Evolutionary conservation across 2,329 filamentous ascomycete genomes (phyloP), one percentile per base, ranked within the genome.

Genomic region (Cladosporium oxysporum): DNA sequence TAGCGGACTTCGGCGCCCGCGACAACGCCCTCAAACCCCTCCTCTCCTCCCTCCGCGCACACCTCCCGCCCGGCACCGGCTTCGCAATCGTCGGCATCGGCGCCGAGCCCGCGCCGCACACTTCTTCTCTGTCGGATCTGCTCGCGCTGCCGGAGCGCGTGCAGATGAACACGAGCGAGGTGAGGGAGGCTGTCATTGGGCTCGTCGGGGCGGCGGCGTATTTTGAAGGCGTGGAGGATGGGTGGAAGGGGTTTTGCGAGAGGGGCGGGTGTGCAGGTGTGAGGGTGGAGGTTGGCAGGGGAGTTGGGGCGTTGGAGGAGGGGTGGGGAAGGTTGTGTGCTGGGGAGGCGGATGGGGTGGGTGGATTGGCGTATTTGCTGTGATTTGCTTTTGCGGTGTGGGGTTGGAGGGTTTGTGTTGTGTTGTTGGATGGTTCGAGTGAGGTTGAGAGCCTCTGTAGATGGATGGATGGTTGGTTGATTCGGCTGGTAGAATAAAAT

Each of bases 141-240:
- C 16, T 62, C 8, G 18, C 35, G 3, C 37, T 69, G 37, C 33
- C 61, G 14, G 62, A 68, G 31, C 44, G 70, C 1, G 53, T 64
- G 16, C 70, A 70, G 62, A 71, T 71, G 69, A 70, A 70, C 29
- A 69, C 68, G 3, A 66, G 66, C 3, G 60, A 65, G 2, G 61
- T 69, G 12, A 35, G 58, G n/a, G 70, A 70, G 14, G 59, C 33
- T 26, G 63, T 62, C 1, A 23, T 69, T 2, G 64, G 59, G 16
- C 8, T 21, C 0, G 44, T 67, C 2, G 69, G 70, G 1, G 65
- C 65, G 16, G 37, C 64, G 44, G 63, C 23, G 29, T 69, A 68
- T 52, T 70, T 67, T n/a, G 26, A 41, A 47, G 52, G 64, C 0
- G 47, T 62, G 11, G 28, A 58, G 12, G 21, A 33, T 26, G 68